phyloP scores from a whole-genome alignment of 2,329 filamentous ascomycete genomes.

The Penicillium decumbens region DNA sequence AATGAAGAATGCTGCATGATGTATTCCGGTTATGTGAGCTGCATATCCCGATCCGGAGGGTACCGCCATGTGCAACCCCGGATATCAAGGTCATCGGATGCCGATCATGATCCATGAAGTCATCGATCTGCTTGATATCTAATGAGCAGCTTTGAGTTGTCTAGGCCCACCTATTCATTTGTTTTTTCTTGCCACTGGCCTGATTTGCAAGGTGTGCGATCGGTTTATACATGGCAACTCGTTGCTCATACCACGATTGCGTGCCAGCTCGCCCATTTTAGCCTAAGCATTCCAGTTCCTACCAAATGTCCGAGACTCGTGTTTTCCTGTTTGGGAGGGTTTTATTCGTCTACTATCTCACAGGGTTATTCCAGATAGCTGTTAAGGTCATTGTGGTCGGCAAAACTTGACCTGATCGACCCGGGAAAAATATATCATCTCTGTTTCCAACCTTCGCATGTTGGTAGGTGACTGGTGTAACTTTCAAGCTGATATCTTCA shows the following conservation, averaged over 20 bases:
- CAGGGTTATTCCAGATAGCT: too few relatives aligned
- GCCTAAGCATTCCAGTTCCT: too few relatives aligned
- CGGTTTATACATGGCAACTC: background rate
- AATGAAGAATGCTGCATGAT: background rate
- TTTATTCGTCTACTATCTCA: too few relatives aligned
- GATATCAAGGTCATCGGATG: background rate
- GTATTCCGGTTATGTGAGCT: conserved; percentile 9
- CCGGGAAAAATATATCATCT: too few relatives aligned
- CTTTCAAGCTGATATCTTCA: too few relatives aligned
- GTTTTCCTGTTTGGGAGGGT: too few relatives aligned
- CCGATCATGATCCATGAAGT: background rate
- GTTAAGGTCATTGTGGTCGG: too few relatives aligned
- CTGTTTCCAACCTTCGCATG: too few relatives aligned
- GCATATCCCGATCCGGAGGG: background rate
- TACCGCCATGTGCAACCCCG: background rate
- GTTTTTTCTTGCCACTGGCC: background rate
- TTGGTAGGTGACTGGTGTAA: too few relatives aligned
- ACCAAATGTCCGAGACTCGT: too few relatives aligned
- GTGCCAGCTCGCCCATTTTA: background rate
- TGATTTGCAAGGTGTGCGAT: background rate
- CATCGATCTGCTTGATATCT: background rate
- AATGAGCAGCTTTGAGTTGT: background rate
- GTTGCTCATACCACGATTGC: background rate
- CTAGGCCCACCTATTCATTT: background rate
- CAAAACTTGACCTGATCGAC: too few relatives aligned